Evolutionary conservation across 2,329 filamentous ascomycete genomes (phyloP).

Genomic region (Trichoderma citrinoviride): DNA sequence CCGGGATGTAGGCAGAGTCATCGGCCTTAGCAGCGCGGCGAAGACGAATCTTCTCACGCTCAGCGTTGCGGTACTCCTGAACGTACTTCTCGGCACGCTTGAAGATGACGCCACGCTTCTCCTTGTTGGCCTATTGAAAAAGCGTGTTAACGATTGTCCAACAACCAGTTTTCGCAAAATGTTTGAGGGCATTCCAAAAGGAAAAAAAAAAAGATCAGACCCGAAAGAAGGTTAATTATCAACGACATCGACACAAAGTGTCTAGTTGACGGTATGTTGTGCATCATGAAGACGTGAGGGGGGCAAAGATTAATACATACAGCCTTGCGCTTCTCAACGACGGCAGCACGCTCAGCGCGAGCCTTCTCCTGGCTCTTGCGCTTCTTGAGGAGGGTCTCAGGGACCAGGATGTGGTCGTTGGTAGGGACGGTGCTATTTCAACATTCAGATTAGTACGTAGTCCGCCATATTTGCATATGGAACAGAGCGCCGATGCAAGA

Average conservation of each 20-base stretch:
- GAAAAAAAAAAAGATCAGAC: constrained; percentile 66
- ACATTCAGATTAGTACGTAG: constrained; percentile 74
- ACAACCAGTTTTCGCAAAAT: constrained; percentile 21
- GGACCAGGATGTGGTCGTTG: constrained; percentile 92
- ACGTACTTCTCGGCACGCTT: constrained; percentile 99
- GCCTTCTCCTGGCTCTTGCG: constrained; percentile 99
- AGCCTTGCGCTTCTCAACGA: constrained; percentile 83
- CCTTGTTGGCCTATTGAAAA: constrained; percentile 79
- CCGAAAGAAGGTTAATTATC: constrained; percentile 99
- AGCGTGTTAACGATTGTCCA: constrained; percentile 37
- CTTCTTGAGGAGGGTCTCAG: constrained; percentile 99
- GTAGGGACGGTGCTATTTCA: constrained; percentile 78
- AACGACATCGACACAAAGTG: constrained; percentile 87
- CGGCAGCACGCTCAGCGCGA: constrained; percentile 80
- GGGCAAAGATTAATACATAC: constrained; percentile 59
- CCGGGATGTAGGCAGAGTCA: constrained; percentile 90
- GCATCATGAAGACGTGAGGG: constrained; percentile 68
- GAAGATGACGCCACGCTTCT: constrained; percentile 98
- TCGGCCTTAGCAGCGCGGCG: constrained; percentile 84
- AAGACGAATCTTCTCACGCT: constrained; percentile 98
- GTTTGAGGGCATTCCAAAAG: constrained; percentile 33
- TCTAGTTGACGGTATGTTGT: constrained; percentile 92
- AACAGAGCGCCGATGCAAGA: constrained; percentile 80
- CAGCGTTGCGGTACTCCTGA: constrained; percentile 97
- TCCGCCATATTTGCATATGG: constrained; percentile 63